Evolutionary conservation across 768 basidiomycete species (phyloP).

Genomic region (Hygrophorus russula): DNA sequence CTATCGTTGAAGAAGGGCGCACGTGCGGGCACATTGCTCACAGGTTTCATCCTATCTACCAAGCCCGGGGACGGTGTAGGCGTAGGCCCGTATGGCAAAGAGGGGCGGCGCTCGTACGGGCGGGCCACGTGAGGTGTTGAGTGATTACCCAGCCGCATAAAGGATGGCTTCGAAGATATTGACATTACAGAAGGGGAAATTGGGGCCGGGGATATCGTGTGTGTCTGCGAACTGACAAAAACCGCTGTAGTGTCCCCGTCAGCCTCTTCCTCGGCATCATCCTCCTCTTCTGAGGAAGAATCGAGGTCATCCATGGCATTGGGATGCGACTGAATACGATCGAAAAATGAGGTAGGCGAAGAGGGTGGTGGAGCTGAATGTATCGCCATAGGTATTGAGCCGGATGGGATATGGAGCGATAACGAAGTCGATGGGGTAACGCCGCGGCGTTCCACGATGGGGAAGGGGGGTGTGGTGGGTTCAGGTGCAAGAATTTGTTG

Average conservation of each 20-base stretch:
- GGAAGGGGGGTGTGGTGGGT: constrained; percentile 32
- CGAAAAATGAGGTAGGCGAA: constrained; percentile 65
- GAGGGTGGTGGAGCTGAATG: constrained; percentile 55
- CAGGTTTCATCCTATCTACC: constrained; percentile 32
- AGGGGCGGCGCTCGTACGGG: constrained; percentile 22
- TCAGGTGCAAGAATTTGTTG: constrained; percentile 26
- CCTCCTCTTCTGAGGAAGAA: constrained; percentile 39
- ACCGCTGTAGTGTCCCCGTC: constrained; percentile 10
- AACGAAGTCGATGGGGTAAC: constrained; percentile 16
- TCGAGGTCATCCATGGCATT: constrained; percentile 69
- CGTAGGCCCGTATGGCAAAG: constrained; percentile 16
- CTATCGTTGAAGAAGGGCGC: constrained; percentile 37
- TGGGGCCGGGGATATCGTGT: constrained; percentile 26
- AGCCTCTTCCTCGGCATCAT: constrained; percentile 11
- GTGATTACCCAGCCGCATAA: constrained; percentile 59
- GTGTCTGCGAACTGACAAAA: constrained; percentile 23
- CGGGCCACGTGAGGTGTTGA: constrained; percentile 55
- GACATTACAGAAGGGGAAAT: constrained; percentile 12
- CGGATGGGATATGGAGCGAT: constrained; percentile 35
- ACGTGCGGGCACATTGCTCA: constrained; percentile 38
- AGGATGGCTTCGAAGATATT: constrained; percentile 21
- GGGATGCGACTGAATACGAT: constrained; percentile 56
- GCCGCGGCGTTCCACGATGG: constrained; percentile 21
- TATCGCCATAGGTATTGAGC: constrained; percentile 30
- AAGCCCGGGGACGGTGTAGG: constrained; percentile 10